Percentiles rank a stretch among this genome's conserved stretches.
These are phyloP conservation scores for Arthrobotrys sphaeroides DNA, from an alignment of 2,329 filamentous ascomycete genomes.

Conservation along the genomic window DNA sequence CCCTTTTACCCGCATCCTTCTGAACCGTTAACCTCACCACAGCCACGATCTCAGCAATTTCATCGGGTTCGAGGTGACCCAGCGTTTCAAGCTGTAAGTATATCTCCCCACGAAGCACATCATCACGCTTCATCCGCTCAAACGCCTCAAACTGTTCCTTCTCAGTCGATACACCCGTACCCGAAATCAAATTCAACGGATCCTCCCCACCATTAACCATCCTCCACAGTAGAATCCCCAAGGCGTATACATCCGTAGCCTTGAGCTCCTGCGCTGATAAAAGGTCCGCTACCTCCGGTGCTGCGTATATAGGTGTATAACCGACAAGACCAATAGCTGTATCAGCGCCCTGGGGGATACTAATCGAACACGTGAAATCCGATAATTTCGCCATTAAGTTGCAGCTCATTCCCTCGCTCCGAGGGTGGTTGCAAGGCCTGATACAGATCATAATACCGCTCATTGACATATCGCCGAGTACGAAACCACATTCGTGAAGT, in stretches of 20 bases:
- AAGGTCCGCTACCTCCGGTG: background rate
- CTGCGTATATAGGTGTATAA: background rate
- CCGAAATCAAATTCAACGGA: background rate
- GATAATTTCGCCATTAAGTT: background rate
- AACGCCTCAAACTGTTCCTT: background rate
- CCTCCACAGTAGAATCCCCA: background rate
- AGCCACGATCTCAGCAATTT: background rate
- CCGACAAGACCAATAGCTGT: background rate
- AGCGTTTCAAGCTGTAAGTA: background rate
- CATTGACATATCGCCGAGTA: background rate
- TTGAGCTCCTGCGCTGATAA: background rate
- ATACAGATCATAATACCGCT: background rate
- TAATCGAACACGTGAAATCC: background rate
- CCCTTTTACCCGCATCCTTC: background rate
- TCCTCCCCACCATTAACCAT: background rate
- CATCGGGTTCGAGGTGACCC: background rate
- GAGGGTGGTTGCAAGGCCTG: background rate
- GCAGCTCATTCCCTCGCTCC: background rate
- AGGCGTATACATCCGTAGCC: background rate
- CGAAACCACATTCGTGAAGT: background rate
- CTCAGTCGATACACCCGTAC: background rate
- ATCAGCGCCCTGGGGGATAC: background rate
- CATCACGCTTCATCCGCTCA: background rate
- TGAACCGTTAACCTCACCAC: background rate
- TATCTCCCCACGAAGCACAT: background rate